These are phyloP conservation scores for Sphaerobolus stellatus DNA, from an alignment of 1,284 basidiomycete species.

Conservation along the genomic window DNA sequence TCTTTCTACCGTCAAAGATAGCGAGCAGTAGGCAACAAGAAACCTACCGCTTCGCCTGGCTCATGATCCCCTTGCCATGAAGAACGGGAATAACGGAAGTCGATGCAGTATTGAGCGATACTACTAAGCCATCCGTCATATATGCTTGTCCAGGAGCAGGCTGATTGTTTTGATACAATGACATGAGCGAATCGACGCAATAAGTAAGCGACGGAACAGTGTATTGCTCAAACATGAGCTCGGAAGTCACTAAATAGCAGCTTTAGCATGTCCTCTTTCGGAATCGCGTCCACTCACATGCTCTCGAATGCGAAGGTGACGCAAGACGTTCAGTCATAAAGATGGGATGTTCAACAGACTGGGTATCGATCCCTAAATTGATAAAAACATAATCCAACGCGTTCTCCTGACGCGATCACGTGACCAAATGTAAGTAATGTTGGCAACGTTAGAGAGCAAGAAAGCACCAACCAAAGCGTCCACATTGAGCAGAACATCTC, in stretches of 20 bases:
- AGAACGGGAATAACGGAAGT: slow-evolving; percentile 88
- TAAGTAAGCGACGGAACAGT: slow-evolving; percentile 84
- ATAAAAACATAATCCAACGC: slow-evolving; percentile 92
- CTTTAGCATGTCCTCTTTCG: slow-evolving; percentile 12
- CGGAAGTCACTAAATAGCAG: slow-evolving; percentile 76
- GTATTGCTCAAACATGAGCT: slow-evolving; percentile 96
- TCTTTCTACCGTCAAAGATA: neutral
- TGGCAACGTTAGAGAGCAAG: slow-evolving; percentile 1
- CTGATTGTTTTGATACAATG: slow-evolving; percentile 78
- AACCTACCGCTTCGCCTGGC: slow-evolving; percentile 77
- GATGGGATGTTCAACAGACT: slow-evolving; percentile 84
- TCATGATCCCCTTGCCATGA: slow-evolving; percentile 75
- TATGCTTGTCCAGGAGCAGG: slow-evolving; percentile 40
- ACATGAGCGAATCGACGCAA: slow-evolving; percentile 91
- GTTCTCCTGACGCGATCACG: slow-evolving; percentile 70
- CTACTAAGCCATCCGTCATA: slow-evolving; percentile 69
- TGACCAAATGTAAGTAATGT: slow-evolving; percentile 28
- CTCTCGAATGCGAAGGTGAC: slow-evolving; percentile 87
- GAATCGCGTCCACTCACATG: slow-evolving; percentile 53
- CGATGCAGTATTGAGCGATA: slow-evolving; percentile 83
- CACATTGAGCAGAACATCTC: slow-evolving; percentile 85
- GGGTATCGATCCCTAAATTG: slow-evolving; percentile 79
- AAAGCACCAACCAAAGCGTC: slow-evolving; percentile 77
- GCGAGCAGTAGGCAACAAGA: neutral
- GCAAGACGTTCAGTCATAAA: slow-evolving; percentile 93